phyloP scores from a whole-genome alignment of 2,329 filamentous ascomycete genomes.

The Sarocladium kiliense region DNA sequence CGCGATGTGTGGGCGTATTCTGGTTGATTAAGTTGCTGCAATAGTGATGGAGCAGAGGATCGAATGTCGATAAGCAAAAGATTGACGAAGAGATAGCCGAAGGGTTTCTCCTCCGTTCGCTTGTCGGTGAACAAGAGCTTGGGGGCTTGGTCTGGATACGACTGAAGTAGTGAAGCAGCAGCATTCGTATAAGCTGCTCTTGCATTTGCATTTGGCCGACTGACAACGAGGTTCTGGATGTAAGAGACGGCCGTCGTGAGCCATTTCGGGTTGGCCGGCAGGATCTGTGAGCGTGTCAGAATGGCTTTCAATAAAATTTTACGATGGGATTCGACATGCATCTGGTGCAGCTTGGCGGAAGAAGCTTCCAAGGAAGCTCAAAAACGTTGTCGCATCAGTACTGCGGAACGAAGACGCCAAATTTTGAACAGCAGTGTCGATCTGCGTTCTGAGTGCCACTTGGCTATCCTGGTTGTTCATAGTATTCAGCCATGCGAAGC shows the following conservation, averaged over 20 bases:
- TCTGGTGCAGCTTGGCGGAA: slow-evolving; percentile 42
- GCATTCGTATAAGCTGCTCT: slow-evolving; percentile 56
- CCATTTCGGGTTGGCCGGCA: slow-evolving; percentile 50
- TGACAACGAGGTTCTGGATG: slow-evolving; percentile 49
- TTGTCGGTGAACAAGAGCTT: slow-evolving; percentile 46
- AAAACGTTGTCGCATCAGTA: slow-evolving; percentile 55
- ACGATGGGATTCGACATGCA: slow-evolving; percentile 33
- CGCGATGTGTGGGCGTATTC: slow-evolving; percentile 45
- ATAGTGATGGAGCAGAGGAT: slow-evolving; percentile 54
- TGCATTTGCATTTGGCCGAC: slow-evolving; percentile 48
- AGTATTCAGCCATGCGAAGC: slow-evolving; percentile 51
- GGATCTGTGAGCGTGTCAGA: slow-evolving; percentile 29
- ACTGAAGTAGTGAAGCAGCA: slow-evolving; percentile 50
- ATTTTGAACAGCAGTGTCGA: slow-evolving; percentile 41
- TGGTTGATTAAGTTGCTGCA: slow-evolving; percentile 51
- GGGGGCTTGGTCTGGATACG: slow-evolving; percentile 42
- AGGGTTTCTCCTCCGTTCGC: slow-evolving; percentile 40
- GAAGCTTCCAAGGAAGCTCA: slow-evolving; percentile 50
- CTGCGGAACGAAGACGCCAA: slow-evolving; percentile 50
- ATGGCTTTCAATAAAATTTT: not conserved
- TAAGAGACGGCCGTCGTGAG: slow-evolving; percentile 39
- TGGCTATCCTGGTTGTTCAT: slow-evolving; percentile 27
- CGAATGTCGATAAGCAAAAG: slow-evolving; percentile 63
- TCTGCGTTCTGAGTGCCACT: slow-evolving; percentile 27
- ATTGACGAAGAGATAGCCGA: slow-evolving; percentile 58